Base-by-base conservation (phyloP, 352 stramenopile genomes). In the Pythium myriotylum region DNA sequence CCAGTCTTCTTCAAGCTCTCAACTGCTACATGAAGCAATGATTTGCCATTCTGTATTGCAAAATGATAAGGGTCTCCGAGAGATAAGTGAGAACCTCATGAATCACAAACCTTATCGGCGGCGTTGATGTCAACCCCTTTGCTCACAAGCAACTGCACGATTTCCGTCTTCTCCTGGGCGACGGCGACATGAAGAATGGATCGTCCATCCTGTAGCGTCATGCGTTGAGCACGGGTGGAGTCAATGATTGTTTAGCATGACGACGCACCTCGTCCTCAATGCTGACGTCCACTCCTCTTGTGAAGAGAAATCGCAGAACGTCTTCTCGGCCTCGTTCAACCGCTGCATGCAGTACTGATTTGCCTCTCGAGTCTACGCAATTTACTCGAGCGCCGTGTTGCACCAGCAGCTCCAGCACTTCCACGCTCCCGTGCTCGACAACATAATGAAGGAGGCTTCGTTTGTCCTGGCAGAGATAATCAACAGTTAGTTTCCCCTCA, bases 161-260 rank as follows among this genome's bases (percentile, higher is more conserved):
- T 37, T 4, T 37, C 54, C 10, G 27, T n/a, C n/a, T 50, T 48
- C 42, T 47, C 42, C 39, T 62, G 54, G 8, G 42, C n/a, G 14
- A 62, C 54, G 22, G 54, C 54, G 14, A 62, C 22, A 24, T 54
- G 45, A 22, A 62, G 37, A 16, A 54, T 54, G 1, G 54, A 62
- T 19, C 41, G 32, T 7, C 54, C 54, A 6, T 53, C 43, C 43
- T 53, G 23, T 20, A 10, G 29, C 29, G 10, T 10, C 10, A 35
- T 35, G 5, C 5, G 5, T 35, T 35, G n/a, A n/a, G n/a, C n/a
- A n/a, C n/a, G n/a, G n/a, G n/a, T n/a, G 29, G 29, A 49, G 10
- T 32, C 47, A 41, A 7, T 20, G 4, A n/a, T 24, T 1, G 23
- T 8, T 26, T 14, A 23, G 12, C 13, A 55, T 32, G 14, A 26